These are phyloP conservation scores for Pyrenula massariospora DNA, from an alignment of 495 filamentous ascomycete species.

Conservation along the genomic window DNA sequence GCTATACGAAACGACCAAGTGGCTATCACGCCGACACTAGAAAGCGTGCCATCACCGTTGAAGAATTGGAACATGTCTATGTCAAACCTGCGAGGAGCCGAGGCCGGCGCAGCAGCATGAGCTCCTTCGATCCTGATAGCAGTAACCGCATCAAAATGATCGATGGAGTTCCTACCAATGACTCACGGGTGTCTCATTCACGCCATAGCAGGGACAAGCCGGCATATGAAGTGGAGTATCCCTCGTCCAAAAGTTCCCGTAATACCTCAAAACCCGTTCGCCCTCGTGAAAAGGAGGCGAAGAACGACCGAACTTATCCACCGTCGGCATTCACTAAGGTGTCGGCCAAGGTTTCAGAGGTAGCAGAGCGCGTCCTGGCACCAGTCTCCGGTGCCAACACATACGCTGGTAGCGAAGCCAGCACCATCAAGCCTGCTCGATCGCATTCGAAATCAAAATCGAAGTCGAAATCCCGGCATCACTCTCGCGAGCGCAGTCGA, in stretches of 20 bases:
- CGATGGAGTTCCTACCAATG: not conserved
- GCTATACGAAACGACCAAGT: constrained; percentile 3
- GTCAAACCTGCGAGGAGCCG: not conserved
- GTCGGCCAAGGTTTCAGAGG: not conserved
- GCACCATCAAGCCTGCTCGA: not conserved
- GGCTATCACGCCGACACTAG: constrained; percentile 3
- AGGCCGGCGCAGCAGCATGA: not conserved
- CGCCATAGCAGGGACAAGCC: not conserved
- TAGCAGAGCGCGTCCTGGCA: not conserved
- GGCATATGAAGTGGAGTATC: not conserved
- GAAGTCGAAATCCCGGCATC: constrained; percentile 4
- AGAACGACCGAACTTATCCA: not conserved
- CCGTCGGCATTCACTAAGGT: not conserved
- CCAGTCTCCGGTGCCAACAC: not conserved
- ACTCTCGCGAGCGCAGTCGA: constrained; percentile 1
- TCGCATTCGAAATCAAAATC: not conserved
- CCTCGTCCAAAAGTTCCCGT: not conserved
- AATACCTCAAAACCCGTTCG: not conserved
- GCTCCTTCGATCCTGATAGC: not conserved
- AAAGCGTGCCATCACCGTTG: not conserved
- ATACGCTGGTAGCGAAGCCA: not conserved
- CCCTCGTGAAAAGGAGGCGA: not conserved
- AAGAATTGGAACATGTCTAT: not conserved
- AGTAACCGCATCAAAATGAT: not conserved
- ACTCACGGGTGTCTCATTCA: not conserved